These are phyloP conservation scores for Ophiostoma sp. DNA, from an alignment of 2,329 filamentous ascomycete genomes.

Conservation along the genomic window DNA sequence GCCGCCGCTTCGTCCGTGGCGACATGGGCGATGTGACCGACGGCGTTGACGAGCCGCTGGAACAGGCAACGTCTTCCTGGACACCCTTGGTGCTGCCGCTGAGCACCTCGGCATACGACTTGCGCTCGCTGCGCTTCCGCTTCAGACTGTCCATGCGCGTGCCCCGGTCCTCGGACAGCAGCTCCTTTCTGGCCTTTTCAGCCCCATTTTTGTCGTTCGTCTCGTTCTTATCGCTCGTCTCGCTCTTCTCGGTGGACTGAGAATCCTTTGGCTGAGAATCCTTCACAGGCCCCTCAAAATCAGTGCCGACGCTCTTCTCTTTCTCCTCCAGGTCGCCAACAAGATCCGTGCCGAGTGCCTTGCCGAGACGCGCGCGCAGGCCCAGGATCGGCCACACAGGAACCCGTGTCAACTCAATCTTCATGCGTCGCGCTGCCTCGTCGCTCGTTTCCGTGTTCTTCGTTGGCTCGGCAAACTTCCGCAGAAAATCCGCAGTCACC, in stretches of 20 bases:
- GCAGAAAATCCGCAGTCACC: conserved; percentile 45
- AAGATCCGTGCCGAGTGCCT: conserved; percentile 47
- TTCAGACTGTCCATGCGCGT: conserved; percentile 29
- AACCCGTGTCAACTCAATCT: conserved; percentile 45
- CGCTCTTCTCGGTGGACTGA: neutral
- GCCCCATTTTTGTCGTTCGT: neutral
- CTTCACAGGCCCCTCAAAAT: neutral
- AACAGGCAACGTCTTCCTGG: neutral
- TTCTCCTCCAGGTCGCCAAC: conserved; percentile 36
- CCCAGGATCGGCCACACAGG: conserved; percentile 52
- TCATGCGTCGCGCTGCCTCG: conserved; percentile 32
- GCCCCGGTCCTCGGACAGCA: conserved; percentile 31
- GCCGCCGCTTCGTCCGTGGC: conserved; percentile 33
- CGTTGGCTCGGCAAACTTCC: conserved; percentile 46
- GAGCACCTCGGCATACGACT: conserved; percentile 36
- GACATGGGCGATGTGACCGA: conserved; percentile 28
- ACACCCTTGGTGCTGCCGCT: neutral
- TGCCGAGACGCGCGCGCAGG: conserved; percentile 50
- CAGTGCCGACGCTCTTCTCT: conserved; percentile 26
- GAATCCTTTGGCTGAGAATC: conserved; percentile 23
- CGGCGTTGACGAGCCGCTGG: conserved; percentile 9
- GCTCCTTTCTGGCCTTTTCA: conserved; percentile 42
- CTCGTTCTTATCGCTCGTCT: conserved; percentile 13
- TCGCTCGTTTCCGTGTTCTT: conserved; percentile 29
- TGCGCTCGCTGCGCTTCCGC: conserved; percentile 35